These are phyloP conservation scores for Ophiostoma angusticollis DNA, from an alignment of 2,329 filamentous ascomycete species.

Conservation along the genomic window DNA sequence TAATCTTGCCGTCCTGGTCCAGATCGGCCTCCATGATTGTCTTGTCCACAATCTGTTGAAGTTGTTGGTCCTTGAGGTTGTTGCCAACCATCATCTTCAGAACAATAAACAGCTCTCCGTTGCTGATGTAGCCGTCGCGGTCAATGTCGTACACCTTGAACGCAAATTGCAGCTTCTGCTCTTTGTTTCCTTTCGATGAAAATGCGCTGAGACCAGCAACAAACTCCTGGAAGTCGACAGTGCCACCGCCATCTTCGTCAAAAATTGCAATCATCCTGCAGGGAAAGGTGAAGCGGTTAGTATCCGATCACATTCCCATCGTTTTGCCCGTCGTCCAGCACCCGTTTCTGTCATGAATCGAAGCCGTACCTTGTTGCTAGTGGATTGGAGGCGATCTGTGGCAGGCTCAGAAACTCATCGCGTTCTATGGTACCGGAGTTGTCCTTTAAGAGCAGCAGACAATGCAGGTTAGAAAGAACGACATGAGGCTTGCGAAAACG, in stretches of 20 bases:
- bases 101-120: conserved; percentile 97
- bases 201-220: conserved; percentile 91
- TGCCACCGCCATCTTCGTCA: conserved; percentile 93
- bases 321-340: neutral
- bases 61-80: conserved; percentile 96
- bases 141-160: conserved; percentile 99
- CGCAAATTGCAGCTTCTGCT: conserved; percentile 93
- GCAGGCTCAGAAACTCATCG: conserved; percentile 92
- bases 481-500: too few species aligned
- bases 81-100: conserved; percentile 99
- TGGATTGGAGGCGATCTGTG: conserved; percentile 95
- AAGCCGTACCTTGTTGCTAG: conserved; percentile 84
- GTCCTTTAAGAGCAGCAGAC: conserved; percentile 45
- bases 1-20: conserved; percentile 94
- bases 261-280: conserved; percentile 95
- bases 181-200: conserved; percentile 96
- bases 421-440: conserved; percentile 97
- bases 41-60: conserved; percentile 99
- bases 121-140: conserved; percentile 95
- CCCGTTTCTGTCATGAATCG: too few species aligned
- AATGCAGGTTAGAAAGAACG: too few species aligned
- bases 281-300: neutral
- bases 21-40: conserved; percentile 99
- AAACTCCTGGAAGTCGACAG: conserved; percentile 98
- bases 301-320: neutral